Base-by-base conservation (phyloP, 306 rosid species). In the Fragaria iinumae region DNA sequence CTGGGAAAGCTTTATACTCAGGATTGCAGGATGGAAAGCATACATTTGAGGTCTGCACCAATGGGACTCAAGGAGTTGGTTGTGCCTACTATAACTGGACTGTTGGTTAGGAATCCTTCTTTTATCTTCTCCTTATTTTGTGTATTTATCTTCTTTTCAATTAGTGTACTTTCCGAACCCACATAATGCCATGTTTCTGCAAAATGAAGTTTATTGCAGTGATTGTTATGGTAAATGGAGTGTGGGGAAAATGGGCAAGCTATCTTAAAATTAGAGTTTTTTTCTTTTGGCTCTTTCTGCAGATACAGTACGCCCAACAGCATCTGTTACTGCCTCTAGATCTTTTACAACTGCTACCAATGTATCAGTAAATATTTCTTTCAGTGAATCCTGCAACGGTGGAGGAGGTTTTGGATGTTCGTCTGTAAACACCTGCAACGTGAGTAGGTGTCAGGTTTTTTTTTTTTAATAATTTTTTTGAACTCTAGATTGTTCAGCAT, bases 271-370 rank as follows among this genome's bases (percentile, higher is more conserved):
- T 25, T 64, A 4, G 11, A 64, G 13, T 32, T 55, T 27, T 76
- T 47, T 27, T 1, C 74, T 47, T 7, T 64, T 79, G 71, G 16
- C 20, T 60, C 34, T 3, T 65, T 79, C 84, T 84, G 81, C 94
- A 94, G 98, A 94, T 84, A 91, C 96, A 44, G 69, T 85, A 72
- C 91, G 90, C n/a, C 97, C 98, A 45, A 94, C 97, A 53, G 98
- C 98, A 69, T 16, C 77, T 86, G 79, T 91, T 73, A 83, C 89
- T 50, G 71, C 90, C 73, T 82, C 91, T 13, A 85, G 83, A 52
- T 29, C 87, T 53, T 91, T 91, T 80, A 94, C 96, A 44, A 90
- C 86, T 64, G 86, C 88, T 62, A 75, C 70, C 66, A 91, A 90
- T 80, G 88, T 94, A 79, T 87, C 94, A 10, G 94, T 94, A 77